These are phyloP conservation scores for Ceratocystis diversiconidia DNA, from an alignment of 2,329 filamentous ascomycete genomes.

Conservation along the genomic window DNA sequence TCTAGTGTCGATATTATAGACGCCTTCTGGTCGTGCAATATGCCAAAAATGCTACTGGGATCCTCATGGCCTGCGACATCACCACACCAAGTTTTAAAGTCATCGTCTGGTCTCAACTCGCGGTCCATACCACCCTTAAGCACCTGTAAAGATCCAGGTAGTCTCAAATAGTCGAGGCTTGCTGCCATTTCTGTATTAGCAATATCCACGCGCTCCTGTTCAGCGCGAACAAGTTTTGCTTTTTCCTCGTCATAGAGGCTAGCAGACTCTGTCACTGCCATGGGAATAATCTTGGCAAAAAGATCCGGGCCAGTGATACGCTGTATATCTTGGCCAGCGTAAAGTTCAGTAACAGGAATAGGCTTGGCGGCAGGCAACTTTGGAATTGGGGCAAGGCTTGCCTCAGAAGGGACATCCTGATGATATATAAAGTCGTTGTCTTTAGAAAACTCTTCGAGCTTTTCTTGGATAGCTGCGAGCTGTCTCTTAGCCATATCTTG, in stretches of 20 bases:
- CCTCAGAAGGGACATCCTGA: slow-evolving; percentile 75
- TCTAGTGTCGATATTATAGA: slow-evolving; percentile 60
- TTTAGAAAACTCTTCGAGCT: slow-evolving; percentile 60
- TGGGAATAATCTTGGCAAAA: slow-evolving; percentile 90
- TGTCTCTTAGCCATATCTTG: slow-evolving; percentile 78
- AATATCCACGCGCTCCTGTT: slow-evolving; percentile 82
- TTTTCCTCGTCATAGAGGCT: slow-evolving; percentile 98
- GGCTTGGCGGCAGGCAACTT: slow-evolving; percentile 93
- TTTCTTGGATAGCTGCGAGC: slow-evolving; percentile 64
- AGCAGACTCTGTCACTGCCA: slow-evolving; percentile 90
- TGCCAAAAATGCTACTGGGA: slow-evolving; percentile 65
- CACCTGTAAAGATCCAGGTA: slow-evolving; percentile 79
- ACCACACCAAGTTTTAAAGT: slow-evolving; percentile 87
- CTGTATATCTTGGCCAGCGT: slow-evolving; percentile 93
- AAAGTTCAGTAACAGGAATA: slow-evolving; percentile 90
- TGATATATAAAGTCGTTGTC: slow-evolving; percentile 99
- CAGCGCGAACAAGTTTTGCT: slow-evolving; percentile 83
- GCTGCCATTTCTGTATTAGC: slow-evolving; percentile 94
- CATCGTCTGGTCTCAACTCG: slow-evolving; percentile 62
- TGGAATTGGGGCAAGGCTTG: slow-evolving; percentile 63
- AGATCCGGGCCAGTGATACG: slow-evolving; percentile 93
- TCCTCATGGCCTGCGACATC: slow-evolving; percentile 78
- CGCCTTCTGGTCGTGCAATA: slow-evolving; percentile 62
- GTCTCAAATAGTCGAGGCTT: slow-evolving; percentile 80
- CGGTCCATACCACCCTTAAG: slow-evolving; percentile 87